Evolutionary conservation across 768 basidiomycete genomes (phyloP).

Genomic region (Suillus americanus): DNA sequence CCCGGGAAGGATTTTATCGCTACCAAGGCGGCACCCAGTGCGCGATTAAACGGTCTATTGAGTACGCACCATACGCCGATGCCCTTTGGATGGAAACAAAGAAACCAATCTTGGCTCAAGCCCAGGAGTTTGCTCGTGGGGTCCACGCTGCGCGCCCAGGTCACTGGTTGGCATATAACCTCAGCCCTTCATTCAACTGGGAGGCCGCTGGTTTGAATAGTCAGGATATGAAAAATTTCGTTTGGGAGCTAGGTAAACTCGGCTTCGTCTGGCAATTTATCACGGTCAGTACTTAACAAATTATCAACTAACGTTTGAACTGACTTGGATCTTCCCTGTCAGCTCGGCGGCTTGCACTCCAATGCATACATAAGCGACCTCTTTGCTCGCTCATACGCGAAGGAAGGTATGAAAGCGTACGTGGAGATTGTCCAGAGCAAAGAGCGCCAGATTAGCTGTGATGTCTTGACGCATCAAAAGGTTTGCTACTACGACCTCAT

Average conservation of each 20-base stretch:
- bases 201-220: slow-evolving; percentile 88
- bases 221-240: slow-evolving; percentile 82
- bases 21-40: slow-evolving; percentile 97
- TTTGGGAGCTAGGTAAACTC: slow-evolving; percentile 93
- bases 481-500: slow-evolving; percentile 38
- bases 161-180: slow-evolving; percentile 96
- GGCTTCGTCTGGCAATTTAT: slow-evolving; percentile 99
- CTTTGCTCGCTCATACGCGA: slow-evolving; percentile 85
- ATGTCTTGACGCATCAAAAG: slow-evolving; percentile 97
- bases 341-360: slow-evolving; percentile 97
- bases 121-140: slow-evolving; percentile 87
- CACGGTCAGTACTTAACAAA: slow-evolving; percentile 60
- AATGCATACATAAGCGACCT: slow-evolving; percentile 95
- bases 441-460: slow-evolving; percentile 91
- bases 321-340: slow-evolving; percentile 10
- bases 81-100: slow-evolving; percentile 97
- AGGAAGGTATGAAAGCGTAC: slow-evolving; percentile 99
- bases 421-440: slow-evolving; percentile 91
- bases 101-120: slow-evolving; percentile 89
- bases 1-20: slow-evolving; percentile 94
- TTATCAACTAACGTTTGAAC: slow-evolving; percentile 6
- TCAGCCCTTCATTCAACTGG: slow-evolving; percentile 94
- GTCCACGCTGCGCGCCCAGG: slow-evolving; percentile 80
- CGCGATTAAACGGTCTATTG: slow-evolving; percentile 87
- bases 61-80: slow-evolving; percentile 93